Base-by-base conservation (phyloP, 2,329 filamentous ascomycete genomes). In the Nigrospora osmanthi region DNA sequence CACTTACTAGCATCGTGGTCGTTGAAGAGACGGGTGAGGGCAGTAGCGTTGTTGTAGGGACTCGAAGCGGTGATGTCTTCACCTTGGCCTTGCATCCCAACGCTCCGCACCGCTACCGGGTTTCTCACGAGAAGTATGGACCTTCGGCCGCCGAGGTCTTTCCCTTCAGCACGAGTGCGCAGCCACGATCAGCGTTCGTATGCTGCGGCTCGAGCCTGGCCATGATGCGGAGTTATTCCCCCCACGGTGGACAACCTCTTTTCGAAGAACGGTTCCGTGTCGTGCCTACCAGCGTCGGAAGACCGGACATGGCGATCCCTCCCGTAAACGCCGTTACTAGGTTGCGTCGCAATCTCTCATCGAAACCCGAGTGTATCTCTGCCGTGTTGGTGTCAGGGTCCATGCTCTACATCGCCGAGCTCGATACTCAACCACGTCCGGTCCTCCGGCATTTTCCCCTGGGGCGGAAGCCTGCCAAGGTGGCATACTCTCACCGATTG, bases 401-500 rank as follows among this genome's bases (percentile, higher is more conserved):
- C 10, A 67, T 66, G 12, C 59, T 84, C 31, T 62, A 81, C 17
- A 55, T 84, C 33, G 70, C 75, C 5, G 72, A 79, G 38, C 56
- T 83, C 38, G 68, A 73, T 46, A 42, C 45, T 23, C 43, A 43
- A 35, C 52, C 57, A 9, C 53, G 61, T 17, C 61, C 62, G 11
- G 62, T 63, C 17, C 58, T 56, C 17, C 55, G 60, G 7, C 53
- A 57, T 41, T 49, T 63, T 11, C 50, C 51, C 3, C 44, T 57
- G 11, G 33, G 44, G 2, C 73, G 73, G 10, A 72, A 71, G 2
- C 76, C 76, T 2, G 63, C 62, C 12, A 71, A 74, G 36, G 53
- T 83, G 1, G 58, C 83, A 4, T 81, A 78, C 54, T 82, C 76
- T 1, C 65, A 70, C 33, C 61, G 61, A 9, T 68, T 80, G 40